These are phyloP conservation scores for Phialocephala sp. DNA, from an alignment of 2,329 filamentous ascomycete species.

Conservation along the genomic window DNA sequence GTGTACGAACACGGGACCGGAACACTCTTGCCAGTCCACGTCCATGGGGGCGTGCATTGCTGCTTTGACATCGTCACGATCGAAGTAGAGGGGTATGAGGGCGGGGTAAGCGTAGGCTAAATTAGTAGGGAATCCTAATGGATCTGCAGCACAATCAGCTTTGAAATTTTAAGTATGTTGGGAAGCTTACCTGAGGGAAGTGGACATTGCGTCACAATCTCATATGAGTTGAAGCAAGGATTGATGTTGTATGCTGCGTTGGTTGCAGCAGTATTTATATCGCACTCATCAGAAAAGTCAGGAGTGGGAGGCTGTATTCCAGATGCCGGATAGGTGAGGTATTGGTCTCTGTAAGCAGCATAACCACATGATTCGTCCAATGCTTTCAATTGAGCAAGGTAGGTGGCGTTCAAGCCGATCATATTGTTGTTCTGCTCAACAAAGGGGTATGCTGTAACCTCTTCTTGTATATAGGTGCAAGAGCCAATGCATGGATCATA, in stretches of 20 bases:
- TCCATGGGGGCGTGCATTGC: conserved; percentile 53
- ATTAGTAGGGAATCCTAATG: conserved; percentile 44
- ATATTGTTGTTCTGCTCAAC: conserved; percentile 49
- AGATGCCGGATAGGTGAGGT: conserved; percentile 50
- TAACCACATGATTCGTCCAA: conserved; percentile 53
- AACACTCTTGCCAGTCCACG: conserved; percentile 51
- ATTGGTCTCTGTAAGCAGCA: conserved; percentile 51
- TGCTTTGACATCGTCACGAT: conserved; percentile 55
- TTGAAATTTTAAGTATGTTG: neutral
- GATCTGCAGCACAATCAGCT: conserved; percentile 28
- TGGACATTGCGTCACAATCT: conserved; percentile 53
- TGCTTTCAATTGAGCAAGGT: conserved; percentile 47
- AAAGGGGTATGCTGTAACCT: conserved; percentile 48
- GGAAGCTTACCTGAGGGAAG: conserved; percentile 38
- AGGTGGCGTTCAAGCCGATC: conserved; percentile 52
- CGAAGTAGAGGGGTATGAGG: conserved; percentile 52
- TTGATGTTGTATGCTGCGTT: conserved; percentile 40
- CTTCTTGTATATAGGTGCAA: conserved; percentile 27
- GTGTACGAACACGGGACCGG: conserved; percentile 49
- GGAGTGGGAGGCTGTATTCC: conserved; percentile 43
- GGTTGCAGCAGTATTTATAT: conserved; percentile 47
- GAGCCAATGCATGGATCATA: conserved; percentile 37
- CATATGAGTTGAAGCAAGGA: conserved; percentile 57
- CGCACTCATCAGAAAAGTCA: conserved; percentile 42
- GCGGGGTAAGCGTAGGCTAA: conserved; percentile 47